Percentiles rank a stretch among this genome's conserved stretches.
Conservation (phyloP, 257 asterid species). For the Coffea canephora region DNA sequence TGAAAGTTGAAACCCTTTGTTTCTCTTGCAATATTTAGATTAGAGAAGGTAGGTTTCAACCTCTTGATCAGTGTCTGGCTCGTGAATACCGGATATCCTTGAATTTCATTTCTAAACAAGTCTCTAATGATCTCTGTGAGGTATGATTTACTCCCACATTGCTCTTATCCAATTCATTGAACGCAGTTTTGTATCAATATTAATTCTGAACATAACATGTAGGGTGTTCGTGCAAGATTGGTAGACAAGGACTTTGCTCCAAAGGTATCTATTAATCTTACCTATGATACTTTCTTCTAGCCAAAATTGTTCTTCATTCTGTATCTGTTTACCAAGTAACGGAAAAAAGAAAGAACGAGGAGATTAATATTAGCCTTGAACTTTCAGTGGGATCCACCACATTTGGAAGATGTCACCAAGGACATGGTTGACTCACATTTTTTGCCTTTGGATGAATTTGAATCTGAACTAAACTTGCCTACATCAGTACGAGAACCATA, state of each 20-base stretch:
- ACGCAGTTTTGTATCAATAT: background rate
- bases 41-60: conserved; percentile 90
- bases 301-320: background rate
- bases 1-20: conserved; percentile 3
- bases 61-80: conserved; percentile 84
- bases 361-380: background rate
- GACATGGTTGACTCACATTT: conserved; percentile 68
- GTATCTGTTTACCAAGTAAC: background rate
- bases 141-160: conserved; percentile 22
- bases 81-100: conserved; percentile 78
- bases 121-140: conserved; percentile 77
- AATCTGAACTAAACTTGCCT: conserved; percentile 74
- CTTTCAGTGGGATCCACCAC: conserved; percentile 72
- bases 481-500: conserved; percentile 85
- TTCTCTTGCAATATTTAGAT: conserved; percentile 45
- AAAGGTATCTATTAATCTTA: conserved; percentile 49
- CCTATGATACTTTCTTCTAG: background rate
- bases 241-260: conserved; percentile 94
- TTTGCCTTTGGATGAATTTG: conserved; percentile 59
- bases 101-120: conserved; percentile 57
- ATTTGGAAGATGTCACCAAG: conserved; percentile 68
- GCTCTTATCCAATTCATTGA: background rate
- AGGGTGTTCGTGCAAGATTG: conserved; percentile 96
- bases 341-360: background rate
- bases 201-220: conserved; percentile 4